Evolutionary conservation across 371 early-diverging fungal genomes (phyloP), one percentile per base, ranked within the genome.

Genomic region (Capniomyces stellatus): DNA sequence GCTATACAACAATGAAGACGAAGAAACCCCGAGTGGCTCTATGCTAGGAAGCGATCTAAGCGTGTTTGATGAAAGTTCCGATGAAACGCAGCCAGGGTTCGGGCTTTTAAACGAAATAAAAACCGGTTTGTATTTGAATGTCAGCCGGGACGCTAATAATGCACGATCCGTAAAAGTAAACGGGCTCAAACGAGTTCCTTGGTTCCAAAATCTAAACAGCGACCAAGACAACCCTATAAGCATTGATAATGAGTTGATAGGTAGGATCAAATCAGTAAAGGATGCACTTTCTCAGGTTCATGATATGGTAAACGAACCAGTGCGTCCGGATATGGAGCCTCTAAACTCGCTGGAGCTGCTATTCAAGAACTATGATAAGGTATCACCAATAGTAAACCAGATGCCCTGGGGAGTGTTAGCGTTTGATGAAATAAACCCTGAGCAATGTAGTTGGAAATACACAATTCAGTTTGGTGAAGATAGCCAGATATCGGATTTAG

Each of bases 391-490:
- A n/a, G 50, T 63, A 35, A 61, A 69, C 44, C 57, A 54, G 22
- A 56, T 80, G 63, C 79, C 78, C 22, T 64, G 64, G 27, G 76
- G 75, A n/a, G 77, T 71, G 1, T 41, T 66, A 39, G 39, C 62
- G 54, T 71, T 79, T 51, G 56, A 62, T 27, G 50, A 58, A 27
- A 58, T 74, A 22, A 71, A 76, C 55, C 35, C 64, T 8, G 44
- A 51, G 12, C 56, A 54, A 8, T 59, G 60, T 44, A 58, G 62
- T 51, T 75, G 63, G 51, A 56, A 58, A 6, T 73, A 69, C 52
- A 75, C 74, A 2, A 46, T 80, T 18, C 71, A 71, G 40, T 52
- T 74, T 51, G 83, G 83, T 21, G 57, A 54, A 10, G 81, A 79
- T 58, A 40, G 46, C 22, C 72, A 78, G 12, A 54, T 83, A 4